These are phyloP conservation scores for Emmonsiellopsis sp. DNA, from an alignment of 2,329 filamentous ascomycete genomes.

Conservation along the genomic window DNA sequence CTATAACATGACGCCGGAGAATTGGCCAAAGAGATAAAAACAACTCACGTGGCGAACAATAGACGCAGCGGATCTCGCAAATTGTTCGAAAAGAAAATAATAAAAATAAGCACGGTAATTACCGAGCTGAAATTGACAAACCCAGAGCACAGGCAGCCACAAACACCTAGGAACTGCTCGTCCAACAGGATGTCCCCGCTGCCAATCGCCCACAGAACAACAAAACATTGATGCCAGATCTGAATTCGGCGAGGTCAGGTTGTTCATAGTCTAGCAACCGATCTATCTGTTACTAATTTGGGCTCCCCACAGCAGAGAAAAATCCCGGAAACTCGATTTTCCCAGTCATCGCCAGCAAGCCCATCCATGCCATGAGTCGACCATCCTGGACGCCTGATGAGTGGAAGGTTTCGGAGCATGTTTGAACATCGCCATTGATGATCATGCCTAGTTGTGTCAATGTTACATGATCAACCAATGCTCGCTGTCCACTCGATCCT, in stretches of 20 bases:
- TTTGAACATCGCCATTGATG: not conserved
- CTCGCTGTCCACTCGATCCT: not conserved
- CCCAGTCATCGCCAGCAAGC: no score
- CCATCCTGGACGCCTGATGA: no score
- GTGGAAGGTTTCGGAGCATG: no score
- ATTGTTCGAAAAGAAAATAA: no score
- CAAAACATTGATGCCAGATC: not conserved
- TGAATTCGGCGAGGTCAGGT: not conserved
- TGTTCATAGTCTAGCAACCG: not conserved
- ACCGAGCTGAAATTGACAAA: not conserved
- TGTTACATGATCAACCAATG: slow-evolving; percentile 1
- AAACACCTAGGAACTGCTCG: not conserved
- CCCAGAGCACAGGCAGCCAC: not conserved
- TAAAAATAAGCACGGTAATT: no score
- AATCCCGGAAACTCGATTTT: no score
- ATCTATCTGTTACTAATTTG: no score
- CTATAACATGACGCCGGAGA: not conserved
- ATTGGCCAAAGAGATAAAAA: not conserved
- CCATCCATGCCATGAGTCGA: no score
- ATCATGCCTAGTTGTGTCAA: not conserved
- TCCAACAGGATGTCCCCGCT: not conserved
- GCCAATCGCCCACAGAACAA: not conserved
- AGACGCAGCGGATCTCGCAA: no score
- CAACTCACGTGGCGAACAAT: not conserved
- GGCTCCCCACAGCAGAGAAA: no score